Conservation (phyloP, 805 yeast species). For the Limtongozyma cylindracea region DNA sequence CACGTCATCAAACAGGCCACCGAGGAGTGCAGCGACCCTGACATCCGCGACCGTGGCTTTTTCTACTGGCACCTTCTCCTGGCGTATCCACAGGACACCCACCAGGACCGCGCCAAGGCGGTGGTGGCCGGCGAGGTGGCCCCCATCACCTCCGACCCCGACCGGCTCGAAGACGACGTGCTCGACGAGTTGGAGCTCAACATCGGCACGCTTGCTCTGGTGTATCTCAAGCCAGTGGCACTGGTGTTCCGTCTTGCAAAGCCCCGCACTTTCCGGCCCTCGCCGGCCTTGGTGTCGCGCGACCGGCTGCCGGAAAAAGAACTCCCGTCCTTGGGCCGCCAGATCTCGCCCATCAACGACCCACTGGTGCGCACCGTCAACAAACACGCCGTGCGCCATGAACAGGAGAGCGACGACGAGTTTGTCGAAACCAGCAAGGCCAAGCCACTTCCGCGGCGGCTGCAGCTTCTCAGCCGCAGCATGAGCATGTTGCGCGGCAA, state of each 20-base stretch:
- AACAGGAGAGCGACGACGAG: no score
- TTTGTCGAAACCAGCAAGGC: no score
- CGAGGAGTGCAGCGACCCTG: slow-evolving; percentile 60
- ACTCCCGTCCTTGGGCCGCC: no score
- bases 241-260: slow-evolving; percentile 51
- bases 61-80: slow-evolving; percentile 71
- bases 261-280: slow-evolving; percentile 18
- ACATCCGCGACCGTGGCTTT: slow-evolving; percentile 62
- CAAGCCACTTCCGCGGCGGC: no score
- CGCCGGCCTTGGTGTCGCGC: slow-evolving; percentile 18
- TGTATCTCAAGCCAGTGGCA: slow-evolving; percentile 65
- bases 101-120: slow-evolving; percentile 6
- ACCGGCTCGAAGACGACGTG: slow-evolving; percentile 39
- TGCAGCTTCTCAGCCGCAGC: no score
- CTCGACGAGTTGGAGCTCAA: slow-evolving; percentile 65
- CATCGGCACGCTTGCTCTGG: slow-evolving; percentile 62
- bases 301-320: no score
- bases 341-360: no score
- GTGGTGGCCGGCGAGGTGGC: no score
- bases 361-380: no score
- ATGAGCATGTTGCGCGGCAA: no score
- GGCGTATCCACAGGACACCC: no score
- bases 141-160: slow-evolving; percentile 40
- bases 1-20: slow-evolving; percentile 40
- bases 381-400: no score